These are phyloP conservation scores for Backusella psychrophila DNA, from an alignment of 192 early-diverging fungal genomes.

Conservation along the genomic window DNA sequence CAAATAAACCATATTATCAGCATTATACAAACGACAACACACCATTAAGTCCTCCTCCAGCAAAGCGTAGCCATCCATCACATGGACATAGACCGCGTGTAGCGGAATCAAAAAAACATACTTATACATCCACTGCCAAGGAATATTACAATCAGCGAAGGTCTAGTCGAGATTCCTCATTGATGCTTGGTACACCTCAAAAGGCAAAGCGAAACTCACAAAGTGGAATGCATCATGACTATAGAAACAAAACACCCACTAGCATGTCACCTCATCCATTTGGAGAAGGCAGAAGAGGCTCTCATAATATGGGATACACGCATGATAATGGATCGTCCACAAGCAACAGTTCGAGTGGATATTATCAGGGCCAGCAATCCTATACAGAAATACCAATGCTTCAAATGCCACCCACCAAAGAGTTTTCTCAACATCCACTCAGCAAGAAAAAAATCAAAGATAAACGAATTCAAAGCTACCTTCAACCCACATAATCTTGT, in stretches of 20 bases:
- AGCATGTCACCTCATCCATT: slow-evolving; percentile 10
- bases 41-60: background rate
- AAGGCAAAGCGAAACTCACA: background rate
- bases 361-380: background rate
- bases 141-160: slow-evolving; percentile 1
- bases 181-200: background rate
- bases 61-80: background rate
- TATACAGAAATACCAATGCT: background rate
- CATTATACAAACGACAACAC: background rate
- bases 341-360: background rate
- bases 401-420: background rate
- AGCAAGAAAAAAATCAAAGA: slow-evolving; percentile 7
- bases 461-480: slow-evolving; percentile 9
- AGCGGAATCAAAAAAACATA: background rate
- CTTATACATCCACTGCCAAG: slow-evolving; percentile 1
- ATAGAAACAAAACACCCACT: slow-evolving; percentile 1
- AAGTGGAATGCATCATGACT: background rate
- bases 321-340: background rate
- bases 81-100: background rate
- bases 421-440: background rate
- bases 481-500: background rate
- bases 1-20: background rate
- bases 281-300: background rate
- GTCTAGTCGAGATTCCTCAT: background rate
- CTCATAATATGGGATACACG: background rate